Evolutionary conservation across 2,329 filamentous ascomycete species (phyloP), one percentile per base, ranked within the genome.

Genomic region (Talaromyces sp.): DNA sequence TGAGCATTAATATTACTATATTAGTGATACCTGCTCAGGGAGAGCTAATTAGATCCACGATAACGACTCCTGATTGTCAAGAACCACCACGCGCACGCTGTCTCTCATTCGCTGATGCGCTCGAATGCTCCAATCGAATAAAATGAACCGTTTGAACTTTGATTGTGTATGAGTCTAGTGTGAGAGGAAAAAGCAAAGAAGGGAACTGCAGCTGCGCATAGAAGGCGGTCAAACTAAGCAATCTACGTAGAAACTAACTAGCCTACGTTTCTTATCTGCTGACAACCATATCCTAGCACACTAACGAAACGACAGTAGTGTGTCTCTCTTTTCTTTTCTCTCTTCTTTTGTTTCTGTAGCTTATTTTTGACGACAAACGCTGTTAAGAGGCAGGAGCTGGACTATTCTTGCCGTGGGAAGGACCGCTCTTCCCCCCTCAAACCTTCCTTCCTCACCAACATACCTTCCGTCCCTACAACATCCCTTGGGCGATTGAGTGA

Each of bases 181-280:
- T 6, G 52, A 56, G 22, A 25, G n/a, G n/a, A 37, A 56, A 56
- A 37, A 54, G 31, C 50, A 61, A 50, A 61, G 35, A 62, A 54
- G 13, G n/a, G 52, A 37, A 39, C 17, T 22, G 39, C 15, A 13
- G 2, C 64, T 69, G 66, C 69, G 49, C n/a, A 68, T 71, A 33
- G 58, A 60, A 61, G 37, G 45, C 63, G 45, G 58, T 61, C 58
- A 61, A 45, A 19, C 43, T n/a, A 50, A 35, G 4, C n/a, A 27
- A 58, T 33, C 31, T 56, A 56, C n/a, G 8, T 31, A n/a, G 25
- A 47, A n/a, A 11, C 15, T 33, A 33, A 52, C 15, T 33, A 50
- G 57, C 33, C 39, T 19, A 19, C 10, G 49, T 37, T 49, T 62
- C 63, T 65, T 58, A 47, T 54, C 67, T 31, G 41, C 65, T 65